These are phyloP conservation scores for Paspalum notatum DNA, from an alignment of 176 grass and related monocot species.

Conservation along the genomic window DNA sequence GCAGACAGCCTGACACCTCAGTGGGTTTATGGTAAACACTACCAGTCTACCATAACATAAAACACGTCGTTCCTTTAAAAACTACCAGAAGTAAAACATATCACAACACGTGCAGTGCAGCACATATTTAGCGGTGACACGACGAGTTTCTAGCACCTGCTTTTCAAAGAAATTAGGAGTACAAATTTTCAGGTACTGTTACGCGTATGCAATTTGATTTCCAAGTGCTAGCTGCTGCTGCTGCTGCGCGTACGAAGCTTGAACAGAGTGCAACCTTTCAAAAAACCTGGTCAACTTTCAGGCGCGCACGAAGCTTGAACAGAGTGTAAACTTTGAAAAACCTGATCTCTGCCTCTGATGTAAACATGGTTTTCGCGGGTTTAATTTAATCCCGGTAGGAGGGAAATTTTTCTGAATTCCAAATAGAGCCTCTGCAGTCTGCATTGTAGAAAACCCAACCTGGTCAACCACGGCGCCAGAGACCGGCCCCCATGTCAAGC, in stretches of 20 bases:
- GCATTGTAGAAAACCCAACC: neutral
- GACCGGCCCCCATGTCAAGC: neutral
- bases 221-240: too few relatives aligned
- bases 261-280: too few relatives aligned
- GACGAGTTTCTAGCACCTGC: too few relatives aligned
- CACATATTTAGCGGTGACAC: neutral
- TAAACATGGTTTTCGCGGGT: too few relatives aligned
- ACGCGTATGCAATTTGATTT: neutral
- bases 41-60: too few relatives aligned
- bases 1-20: too few relatives aligned
- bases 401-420: neutral
- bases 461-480: neutral
- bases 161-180: neutral
- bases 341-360: too few relatives aligned
- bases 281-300: too few relatives aligned
- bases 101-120: neutral
- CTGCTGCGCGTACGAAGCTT: too few relatives aligned
- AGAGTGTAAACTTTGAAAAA: too few relatives aligned
- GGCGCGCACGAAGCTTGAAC: too few relatives aligned
- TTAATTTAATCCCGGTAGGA: neutral
- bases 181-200: neutral
- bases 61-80: neutral
- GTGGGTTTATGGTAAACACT: too few relatives aligned
- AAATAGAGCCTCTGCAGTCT: neutral
- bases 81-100: neutral